These are phyloP conservation scores for Chaetomium sp. DNA, from an alignment of 2,329 filamentous ascomycete genomes.

Conservation along the genomic window DNA sequence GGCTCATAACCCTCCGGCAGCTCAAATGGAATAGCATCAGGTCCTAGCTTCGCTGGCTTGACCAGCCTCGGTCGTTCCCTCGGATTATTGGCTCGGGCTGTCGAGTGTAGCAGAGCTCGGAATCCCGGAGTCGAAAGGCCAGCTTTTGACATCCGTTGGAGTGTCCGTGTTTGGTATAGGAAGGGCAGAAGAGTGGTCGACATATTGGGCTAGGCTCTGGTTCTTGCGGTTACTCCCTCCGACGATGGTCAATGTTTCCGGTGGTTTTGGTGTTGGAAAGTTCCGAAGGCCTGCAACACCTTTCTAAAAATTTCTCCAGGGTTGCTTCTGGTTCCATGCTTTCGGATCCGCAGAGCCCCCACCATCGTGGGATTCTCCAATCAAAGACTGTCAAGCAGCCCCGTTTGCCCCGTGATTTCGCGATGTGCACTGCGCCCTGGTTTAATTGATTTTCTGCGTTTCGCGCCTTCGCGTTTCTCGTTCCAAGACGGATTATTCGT, in stretches of 20 bases:
- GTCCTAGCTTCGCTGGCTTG: constrained; percentile 17
- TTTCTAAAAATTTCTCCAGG: constrained; percentile 18
- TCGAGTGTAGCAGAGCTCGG: constrained; percentile 35
- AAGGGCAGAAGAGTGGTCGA: constrained; percentile 62
- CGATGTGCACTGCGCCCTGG: constrained; percentile 22
- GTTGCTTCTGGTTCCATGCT: neutral
- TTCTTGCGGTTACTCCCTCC: neutral
- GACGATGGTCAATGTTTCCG: neutral
- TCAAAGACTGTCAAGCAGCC: neutral
- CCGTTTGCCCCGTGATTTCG: constrained; percentile 33
- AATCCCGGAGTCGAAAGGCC: constrained; percentile 35
- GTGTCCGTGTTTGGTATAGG: constrained; percentile 71
- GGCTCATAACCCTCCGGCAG: constrained; percentile 43
- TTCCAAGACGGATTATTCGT: neutral
- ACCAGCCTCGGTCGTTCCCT: constrained; percentile 23
- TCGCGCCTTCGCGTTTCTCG: constrained; percentile 20
- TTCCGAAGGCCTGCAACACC: neutral
- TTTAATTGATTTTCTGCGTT: constrained; percentile 32
- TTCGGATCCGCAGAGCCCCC: constrained; percentile 3
- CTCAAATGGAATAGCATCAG: constrained; percentile 55
- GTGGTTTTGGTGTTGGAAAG: constrained; percentile 9
- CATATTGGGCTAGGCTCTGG: constrained; percentile 41
- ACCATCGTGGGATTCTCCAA: constrained; percentile 1
- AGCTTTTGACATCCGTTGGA: constrained; percentile 45
- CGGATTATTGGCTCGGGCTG: constrained; percentile 19